Evolutionary conservation across 2,329 filamentous ascomycete genomes (phyloP), one percentile per base, ranked within the genome.

Genomic region (Penicillium hesseltinei): DNA sequence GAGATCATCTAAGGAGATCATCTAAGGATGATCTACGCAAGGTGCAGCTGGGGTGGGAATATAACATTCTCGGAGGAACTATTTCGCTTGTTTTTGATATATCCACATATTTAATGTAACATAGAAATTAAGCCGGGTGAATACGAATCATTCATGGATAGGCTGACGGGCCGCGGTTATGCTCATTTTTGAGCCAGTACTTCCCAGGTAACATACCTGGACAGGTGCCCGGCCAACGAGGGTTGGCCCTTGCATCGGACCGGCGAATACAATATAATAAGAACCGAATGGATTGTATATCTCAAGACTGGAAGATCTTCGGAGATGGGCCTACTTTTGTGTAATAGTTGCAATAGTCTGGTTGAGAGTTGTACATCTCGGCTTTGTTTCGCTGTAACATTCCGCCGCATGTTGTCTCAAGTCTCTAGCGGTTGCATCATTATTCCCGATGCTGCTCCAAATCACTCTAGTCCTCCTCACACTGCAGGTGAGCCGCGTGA

Each of bases 401-500:
- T 15, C 6, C 21, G n/a, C n/a, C 11, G 13, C 17, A 17, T 29
- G 4, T 36, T 19, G 31, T 8, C 21, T 29, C 31, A 38, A 46
- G 15, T 25, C 1, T 21, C 33, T 19, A 17, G n/a, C 29, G 4
- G 31, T 33, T 23, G 6, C 35, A 25, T 17, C 21, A 9, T 25
- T 25, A 10, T 5, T 21, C 17, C 31, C 10, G 17, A 62, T 64
- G 60, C 31, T 58, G 25, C 42, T 56, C 23, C 23, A 45, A 13
- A 8, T 42, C 17, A 49, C 29, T 19, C 25, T 58, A 11, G 7
- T 48, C 11, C 50, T 36, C 13, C 60, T 64, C 38, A 27, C 58
- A 29, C 39, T 64, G 8, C 60, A 59, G 15, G 50, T 38, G 11
- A 56, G 43, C 25, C 21, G 49, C 21, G 56, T 43, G 6, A 13